Percentiles rank a stretch among this genome's conserved stretches.
phyloP scores from a whole-genome alignment of 306 rosid species.

The Vigna mungo region DNA sequence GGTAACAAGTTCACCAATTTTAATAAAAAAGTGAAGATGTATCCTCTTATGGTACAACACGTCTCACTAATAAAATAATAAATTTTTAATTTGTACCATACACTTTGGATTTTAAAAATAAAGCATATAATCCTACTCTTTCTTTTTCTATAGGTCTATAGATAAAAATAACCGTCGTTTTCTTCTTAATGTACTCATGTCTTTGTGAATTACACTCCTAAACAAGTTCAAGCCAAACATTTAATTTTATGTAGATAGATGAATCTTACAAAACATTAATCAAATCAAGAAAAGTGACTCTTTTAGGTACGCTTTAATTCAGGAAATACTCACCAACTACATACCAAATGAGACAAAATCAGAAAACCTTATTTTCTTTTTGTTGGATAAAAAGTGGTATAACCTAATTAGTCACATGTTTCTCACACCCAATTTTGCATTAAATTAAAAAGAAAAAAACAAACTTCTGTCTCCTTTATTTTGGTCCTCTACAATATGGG shows the following conservation, averaged over 20 bases:
- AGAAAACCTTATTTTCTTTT: background rate
- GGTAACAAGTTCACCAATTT: background rate
- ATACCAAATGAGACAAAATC: background rate
- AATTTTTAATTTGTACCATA: too few relatives aligned
- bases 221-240: conserved; percentile 17
- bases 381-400: background rate
- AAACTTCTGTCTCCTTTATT: background rate
- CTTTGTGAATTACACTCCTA: background rate
- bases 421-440: background rate
- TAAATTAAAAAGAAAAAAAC: too few relatives aligned
- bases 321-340: background rate
- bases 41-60: background rate
- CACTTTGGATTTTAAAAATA: too few relatives aligned
- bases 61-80: background rate
- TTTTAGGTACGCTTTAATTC: background rate
- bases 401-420: background rate
- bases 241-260: background rate
- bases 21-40: background rate
- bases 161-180: too few relatives aligned
- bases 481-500: background rate
- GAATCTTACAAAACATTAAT: background rate
- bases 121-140: too few relatives aligned
- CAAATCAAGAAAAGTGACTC: background rate
- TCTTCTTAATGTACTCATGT: too few relatives aligned
- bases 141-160: too few relatives aligned